Evolutionary conservation across 2,329 filamentous ascomycete genomes (phyloP), one percentile per base, ranked within the genome.

Genomic region (Celoporthe dispersa): DNA sequence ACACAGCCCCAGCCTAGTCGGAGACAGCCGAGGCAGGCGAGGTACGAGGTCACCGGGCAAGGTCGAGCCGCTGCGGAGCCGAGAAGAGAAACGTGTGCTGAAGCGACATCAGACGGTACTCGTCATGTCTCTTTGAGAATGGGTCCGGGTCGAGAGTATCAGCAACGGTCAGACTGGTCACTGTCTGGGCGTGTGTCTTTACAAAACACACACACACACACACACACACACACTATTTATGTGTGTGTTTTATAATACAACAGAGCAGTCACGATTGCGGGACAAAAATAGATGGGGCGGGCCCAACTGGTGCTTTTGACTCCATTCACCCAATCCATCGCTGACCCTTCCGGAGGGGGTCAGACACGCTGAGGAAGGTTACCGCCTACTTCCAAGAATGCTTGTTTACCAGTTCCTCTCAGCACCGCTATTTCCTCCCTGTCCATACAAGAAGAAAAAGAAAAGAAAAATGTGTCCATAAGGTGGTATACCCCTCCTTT

Each of bases 401-500:
- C 8, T 48, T 48, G 6, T 22, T 39, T 12, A 62, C 25, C 39
- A 11, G n/a, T 25, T 31, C 31, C 57, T 33, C 28, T 55, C 37
- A 31, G 41, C 59, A 59, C n/a, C 25, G 5, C 63, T 37, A 53
- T 14, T 61, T 44, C 61, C 55, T 22, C 19, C 22, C 44, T 11
- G 16, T n/a, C n/a, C n/a, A n/a, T n/a, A n/a, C n/a, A n/a, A n/a
- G n/a, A n/a, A n/a, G n/a, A 48, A 6, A n/a, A 48, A 2, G 22
- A 48, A n/a, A 48, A 22, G 1, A 48, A n/a, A 16, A n/a, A 57
- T 62, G 66, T 70, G 61, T 67, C 65, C 33, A 64, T 60, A 33
- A 60, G 66, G 62, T 72, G 70, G 68, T 72, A 72, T 72, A 70
- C 31, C 68, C 70, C 25, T n/a, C 11, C 33, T n/a, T 11, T 19